Evolutionary conservation across 345 rosid species (phyloP), one percentile per base, ranked within the genome.

Genomic region (Rhodomyrtus tomentosa): DNA sequence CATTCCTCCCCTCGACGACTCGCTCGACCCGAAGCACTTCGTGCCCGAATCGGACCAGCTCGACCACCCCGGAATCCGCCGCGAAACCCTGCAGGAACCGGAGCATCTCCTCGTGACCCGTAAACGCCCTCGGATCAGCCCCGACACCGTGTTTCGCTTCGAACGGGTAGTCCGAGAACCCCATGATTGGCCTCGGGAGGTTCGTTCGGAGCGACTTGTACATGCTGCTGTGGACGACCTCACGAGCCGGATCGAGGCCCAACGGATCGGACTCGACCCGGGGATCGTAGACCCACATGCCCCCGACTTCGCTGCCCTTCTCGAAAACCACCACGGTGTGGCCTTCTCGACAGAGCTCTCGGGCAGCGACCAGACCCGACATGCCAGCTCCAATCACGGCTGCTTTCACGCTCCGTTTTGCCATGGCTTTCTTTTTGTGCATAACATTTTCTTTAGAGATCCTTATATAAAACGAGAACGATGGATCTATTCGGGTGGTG

Each of bases 261-360:
- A 84, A 49, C 11, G 54, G 88, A 84, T 89, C 85, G 3, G 89
- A 20, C 49, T 87, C 89, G 55, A 83, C 72, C 76, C 68, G 72
- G 5, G 86, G 83, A 24, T 62, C 81, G 38, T 85, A 88, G 48
- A 83, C 81, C 89, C 89, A 88, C 6, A 56, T 56, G 22, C 88
- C 88, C 6, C 88, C 86, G 20, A 88, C 51, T 52, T 76, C 50
- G 82, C 4, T 38, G 16, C 50, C 83, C 54, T 84, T 85, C 79
- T 89, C 89, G 24, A 87, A 87, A 36, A 87, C 88, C 38, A 81
- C 85, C 55, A 86, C 87, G 29, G 13, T 5, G 85, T 85, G 89
- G 38, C 91, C 91, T 84, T 87, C 91, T 32, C 88, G 84, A 27
- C 27, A 74, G 45, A 89, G 86, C 91, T 89, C 87, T 40, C 82